Evolutionary conservation across 768 basidiomycete species (phyloP).

Genomic region (Cystofilobasidium bisporidii): DNA sequence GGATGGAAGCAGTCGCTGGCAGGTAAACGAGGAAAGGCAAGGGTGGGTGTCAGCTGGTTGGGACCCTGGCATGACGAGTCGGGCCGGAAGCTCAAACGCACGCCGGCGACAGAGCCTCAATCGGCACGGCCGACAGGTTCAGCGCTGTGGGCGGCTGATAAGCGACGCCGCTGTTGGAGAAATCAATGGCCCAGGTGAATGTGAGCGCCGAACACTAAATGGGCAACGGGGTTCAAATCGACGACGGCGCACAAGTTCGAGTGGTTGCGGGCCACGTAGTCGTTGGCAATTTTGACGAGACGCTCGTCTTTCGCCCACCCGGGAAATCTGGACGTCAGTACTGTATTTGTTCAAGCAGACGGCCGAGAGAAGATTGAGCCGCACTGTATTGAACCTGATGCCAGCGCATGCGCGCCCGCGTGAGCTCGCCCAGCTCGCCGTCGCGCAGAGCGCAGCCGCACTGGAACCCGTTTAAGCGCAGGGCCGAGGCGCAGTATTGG

Average conservation of each 20-base stretch:
- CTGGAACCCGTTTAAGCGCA: conserved; percentile 10
- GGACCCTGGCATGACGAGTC: too few relatives aligned
- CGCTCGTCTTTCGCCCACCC: too few relatives aligned
- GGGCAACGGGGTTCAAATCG: background rate
- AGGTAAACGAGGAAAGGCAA: too few relatives aligned
- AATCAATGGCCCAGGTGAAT: background rate
- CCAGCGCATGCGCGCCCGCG: conserved; percentile 11
- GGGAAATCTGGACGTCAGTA: too few relatives aligned
- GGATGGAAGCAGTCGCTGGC: conserved; percentile 23
- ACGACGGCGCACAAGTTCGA: conserved; percentile 11
- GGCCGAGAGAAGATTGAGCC: too few relatives aligned
- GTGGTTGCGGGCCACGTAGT: conserved; percentile 6
- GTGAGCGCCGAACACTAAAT: too few relatives aligned
- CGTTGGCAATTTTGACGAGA: conserved; percentile 10
- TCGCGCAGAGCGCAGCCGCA: conserved; percentile 18
- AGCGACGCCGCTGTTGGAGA: background rate
- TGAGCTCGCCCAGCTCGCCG: conserved; percentile 18
- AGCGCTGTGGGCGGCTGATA: conserved; percentile 17
- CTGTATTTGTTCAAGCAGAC: too few relatives aligned
- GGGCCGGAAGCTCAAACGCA: background rate
- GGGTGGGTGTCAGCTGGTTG: too few relatives aligned
- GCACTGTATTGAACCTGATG: conserved; percentile 13
- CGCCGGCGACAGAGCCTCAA: conserved; percentile 18
- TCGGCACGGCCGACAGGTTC: conserved; percentile 1
- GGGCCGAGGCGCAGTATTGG: conserved; percentile 9